A percentile compares a stretch with the other conserved stretches of the same genome.
Conservation (phyloP, 106 monocot species). For the Acanthochlamys bracteata region DNA sequence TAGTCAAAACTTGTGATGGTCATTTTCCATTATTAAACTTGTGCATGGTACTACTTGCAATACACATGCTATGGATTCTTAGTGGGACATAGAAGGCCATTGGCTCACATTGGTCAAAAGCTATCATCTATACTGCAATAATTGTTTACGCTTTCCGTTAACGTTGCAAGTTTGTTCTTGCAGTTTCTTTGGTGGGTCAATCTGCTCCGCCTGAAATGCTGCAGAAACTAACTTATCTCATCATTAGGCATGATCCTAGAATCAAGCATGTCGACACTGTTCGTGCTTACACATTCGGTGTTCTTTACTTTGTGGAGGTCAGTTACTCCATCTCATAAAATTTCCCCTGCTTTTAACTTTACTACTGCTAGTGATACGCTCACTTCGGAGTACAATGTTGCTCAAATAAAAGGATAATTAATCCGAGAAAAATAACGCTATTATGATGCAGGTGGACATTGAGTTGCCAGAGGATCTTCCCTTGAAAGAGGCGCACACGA, state of each 20-base stretch:
- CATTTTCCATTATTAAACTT: too few relatives aligned
- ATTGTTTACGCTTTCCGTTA: too few relatives aligned
- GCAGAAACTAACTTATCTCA: constrained; percentile 87
- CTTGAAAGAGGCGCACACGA: constrained; percentile 72
- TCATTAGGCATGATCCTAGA: constrained; percentile 61
- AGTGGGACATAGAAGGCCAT: neutral
- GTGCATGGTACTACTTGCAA: too few relatives aligned
- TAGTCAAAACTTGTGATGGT: too few relatives aligned
- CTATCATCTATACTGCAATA: too few relatives aligned
- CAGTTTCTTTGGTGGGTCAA: constrained; percentile 80
- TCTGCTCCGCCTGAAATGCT: constrained; percentile 89
- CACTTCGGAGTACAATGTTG: too few relatives aligned
- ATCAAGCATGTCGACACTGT: constrained; percentile 88
- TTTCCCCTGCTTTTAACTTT: too few relatives aligned
- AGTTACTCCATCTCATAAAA: constrained; percentile 5
- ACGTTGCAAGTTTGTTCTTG: neutral
- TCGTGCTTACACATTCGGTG: constrained; percentile 96
- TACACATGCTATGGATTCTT: too few relatives aligned
- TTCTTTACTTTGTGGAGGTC: constrained; percentile 97
- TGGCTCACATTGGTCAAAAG: too few relatives aligned
- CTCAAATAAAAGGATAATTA: too few relatives aligned
- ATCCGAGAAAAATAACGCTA: too few relatives aligned
- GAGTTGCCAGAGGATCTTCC: constrained; percentile 65
- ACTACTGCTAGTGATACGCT: too few relatives aligned
- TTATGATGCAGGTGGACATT: constrained; percentile 58